A percentile compares a stretch with the other conserved stretches of the same genome.
Evolutionary conservation across 225 moss, liverwort and hornwort species (phyloP).

Genomic region (Pseudisothecium myosuroides): DNA sequence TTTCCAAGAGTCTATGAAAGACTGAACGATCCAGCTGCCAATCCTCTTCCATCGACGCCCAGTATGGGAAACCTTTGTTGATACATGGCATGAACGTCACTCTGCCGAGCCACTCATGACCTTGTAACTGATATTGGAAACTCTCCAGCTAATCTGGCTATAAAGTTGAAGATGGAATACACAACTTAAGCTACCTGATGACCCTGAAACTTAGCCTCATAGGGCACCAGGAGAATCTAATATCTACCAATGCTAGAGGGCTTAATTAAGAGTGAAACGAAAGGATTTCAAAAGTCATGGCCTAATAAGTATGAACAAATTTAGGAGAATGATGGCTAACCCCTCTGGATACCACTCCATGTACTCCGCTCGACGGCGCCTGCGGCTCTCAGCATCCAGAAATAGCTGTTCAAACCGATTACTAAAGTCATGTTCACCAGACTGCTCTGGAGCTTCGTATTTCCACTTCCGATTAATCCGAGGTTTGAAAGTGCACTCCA

Average conservation of each 20-base stretch:
- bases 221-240: not conserved
- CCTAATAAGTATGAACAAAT: not conserved
- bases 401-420: conserved; percentile 87
- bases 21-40: conserved; percentile 62
- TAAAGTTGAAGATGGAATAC: not conserved
- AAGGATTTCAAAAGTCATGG: not conserved
- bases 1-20: conserved; percentile 75
- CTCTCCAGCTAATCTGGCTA: not conserved
- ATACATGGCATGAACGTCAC: conserved; percentile 85
- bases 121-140: not conserved
- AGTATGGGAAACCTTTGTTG: conserved; percentile 48
- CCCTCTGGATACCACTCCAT: conserved; percentile 88
- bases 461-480: conserved; percentile 49
- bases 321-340: conserved; percentile 44
- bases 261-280: not conserved
- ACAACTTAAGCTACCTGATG: not conserved
- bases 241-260: too few species aligned
- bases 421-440: conserved; percentile 4
- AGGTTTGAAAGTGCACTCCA: conserved; percentile 99
- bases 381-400: conserved; percentile 84
- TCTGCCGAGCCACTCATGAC: conserved; percentile 33
- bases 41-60: conserved; percentile 35
- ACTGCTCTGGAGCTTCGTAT: not conserved
- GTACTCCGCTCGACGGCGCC: conserved; percentile 82
- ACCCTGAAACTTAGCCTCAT: not conserved